Evolutionary conservation across 129 eudicot species (phyloP), one percentile per base, ranked within the genome.

Genomic region (Artemisia argyi): DNA sequence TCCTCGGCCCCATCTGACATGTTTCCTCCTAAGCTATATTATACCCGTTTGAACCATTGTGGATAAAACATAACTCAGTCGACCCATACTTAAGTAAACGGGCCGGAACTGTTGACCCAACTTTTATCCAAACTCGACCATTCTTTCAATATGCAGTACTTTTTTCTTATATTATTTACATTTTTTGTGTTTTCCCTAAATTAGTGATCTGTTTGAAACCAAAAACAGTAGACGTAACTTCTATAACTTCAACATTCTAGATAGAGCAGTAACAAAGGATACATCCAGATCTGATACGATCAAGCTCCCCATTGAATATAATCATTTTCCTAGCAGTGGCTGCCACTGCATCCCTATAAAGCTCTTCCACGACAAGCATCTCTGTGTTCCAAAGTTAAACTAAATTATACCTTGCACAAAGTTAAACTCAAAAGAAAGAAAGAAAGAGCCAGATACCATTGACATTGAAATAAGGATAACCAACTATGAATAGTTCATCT

Each of bases 361-460:
- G 92, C 79, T 90, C 98, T 73, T 93, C 98, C 80, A 93, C 98
- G 16, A 93, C 98, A 78, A 93, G 97, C 98, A 93, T 93, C 78
- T 93, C 98, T 93, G 80, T 14, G 73, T 77, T 66, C 50, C 47
- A 74, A 57, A 59, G 61, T 28, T 49, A 56, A 16, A 64, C 17
- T 18, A 42, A 19, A 15, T 49, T 56, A 15, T 17, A 71, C 13
- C 60, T 44, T 28, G 46, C 17, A 7, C 52, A 2, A 46, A 6
- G 26, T 12, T 22, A 73, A 35, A 16, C 22, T 12, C 15, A 77
- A 14, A 11, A 19, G 15, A 5, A 32, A 42, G 66, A 75, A 65
- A 26, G 19, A 13, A 65, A 75, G 66, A 70, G 66, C 56, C 56
- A 56, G 74, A 52, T 88, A 93, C 98, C 98, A 63, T 93, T 84